These are phyloP conservation scores for Kurtzmaniella fragi DNA, from an alignment of 805 yeast species.

Conservation along the genomic window DNA sequence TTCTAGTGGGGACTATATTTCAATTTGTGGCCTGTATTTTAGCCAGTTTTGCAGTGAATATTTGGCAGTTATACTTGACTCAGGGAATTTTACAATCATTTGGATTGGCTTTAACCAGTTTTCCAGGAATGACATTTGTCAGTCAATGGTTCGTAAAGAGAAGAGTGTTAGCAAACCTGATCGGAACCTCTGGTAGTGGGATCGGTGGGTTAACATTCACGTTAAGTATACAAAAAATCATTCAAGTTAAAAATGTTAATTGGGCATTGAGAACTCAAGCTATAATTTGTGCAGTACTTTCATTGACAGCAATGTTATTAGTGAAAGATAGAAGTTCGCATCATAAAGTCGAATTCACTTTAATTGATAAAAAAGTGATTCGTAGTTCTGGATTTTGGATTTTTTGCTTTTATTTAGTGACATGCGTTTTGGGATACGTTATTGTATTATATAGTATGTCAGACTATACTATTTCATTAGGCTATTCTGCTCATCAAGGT, in stretches of 20 bases:
- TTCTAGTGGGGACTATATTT: slow-evolving; percentile 42
- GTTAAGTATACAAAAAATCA: slow-evolving; percentile 43
- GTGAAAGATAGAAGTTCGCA: slow-evolving; percentile 12
- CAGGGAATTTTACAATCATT: slow-evolving; percentile 64
- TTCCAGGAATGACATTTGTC: slow-evolving; percentile 54
- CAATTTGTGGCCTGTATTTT: slow-evolving; percentile 54
- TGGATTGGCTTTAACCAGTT: slow-evolving; percentile 51
- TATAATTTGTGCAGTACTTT: slow-evolving; percentile 26
- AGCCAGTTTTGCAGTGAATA: slow-evolving; percentile 52
- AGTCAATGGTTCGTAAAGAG: slow-evolving; percentile 70
- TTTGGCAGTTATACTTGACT: slow-evolving; percentile 65
- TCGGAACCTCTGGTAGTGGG: slow-evolving; percentile 49
- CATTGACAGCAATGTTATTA: slow-evolving; percentile 16
- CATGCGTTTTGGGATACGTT: slow-evolving; percentile 58
- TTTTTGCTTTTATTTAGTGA: slow-evolving; percentile 34
- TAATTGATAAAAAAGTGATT: slow-evolving; percentile 39
- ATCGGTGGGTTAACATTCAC: slow-evolving; percentile 48
- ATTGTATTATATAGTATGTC: slow-evolving; percentile 54
- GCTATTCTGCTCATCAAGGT: slow-evolving; percentile 51
- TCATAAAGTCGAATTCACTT: slow-evolving; percentile 18
- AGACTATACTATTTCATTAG: slow-evolving; percentile 56
- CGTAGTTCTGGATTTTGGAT: slow-evolving; percentile 39
- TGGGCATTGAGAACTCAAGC: slow-evolving; percentile 52
- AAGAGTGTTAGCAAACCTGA: slow-evolving; percentile 50
- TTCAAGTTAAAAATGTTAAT: slow-evolving; percentile 29